Percentiles rank a stretch among this genome's conserved stretches.
Conservation (phyloP, 176 grass and related monocot genomes). For the Dactylis glomerata region DNA sequence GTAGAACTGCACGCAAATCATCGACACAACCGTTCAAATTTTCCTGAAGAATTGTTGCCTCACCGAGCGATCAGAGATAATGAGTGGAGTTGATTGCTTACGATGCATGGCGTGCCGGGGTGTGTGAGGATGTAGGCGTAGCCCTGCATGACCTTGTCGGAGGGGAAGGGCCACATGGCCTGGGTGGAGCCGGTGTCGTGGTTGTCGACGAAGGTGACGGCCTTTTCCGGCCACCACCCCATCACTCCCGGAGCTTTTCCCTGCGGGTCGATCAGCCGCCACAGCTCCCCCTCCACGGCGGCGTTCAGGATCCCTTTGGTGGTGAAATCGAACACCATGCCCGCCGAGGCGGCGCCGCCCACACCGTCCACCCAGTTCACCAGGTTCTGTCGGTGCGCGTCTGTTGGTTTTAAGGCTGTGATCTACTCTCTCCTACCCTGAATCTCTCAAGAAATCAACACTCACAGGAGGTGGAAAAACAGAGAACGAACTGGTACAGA, state of each 20-base stretch:
- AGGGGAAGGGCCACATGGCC: constrained; percentile 58
- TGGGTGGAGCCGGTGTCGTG: constrained; percentile 83
- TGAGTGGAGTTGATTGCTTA: no score
- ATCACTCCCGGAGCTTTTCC: constrained; percentile 67
- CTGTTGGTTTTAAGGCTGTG: neutral
- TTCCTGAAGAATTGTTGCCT: neutral
- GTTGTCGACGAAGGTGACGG: constrained; percentile 85
- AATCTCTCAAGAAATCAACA: neutral
- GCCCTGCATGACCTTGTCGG: constrained; percentile 74
- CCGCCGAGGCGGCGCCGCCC: no score
- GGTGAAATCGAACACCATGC: no score
- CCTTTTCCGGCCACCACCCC: constrained; percentile 57
- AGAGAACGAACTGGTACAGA: no score
- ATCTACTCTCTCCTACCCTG: neutral
- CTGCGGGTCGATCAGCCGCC: no score
- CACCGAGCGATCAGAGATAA: no score
- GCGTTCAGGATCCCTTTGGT: no score
- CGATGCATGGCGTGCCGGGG: constrained; percentile 62
- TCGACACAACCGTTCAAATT: neutral
- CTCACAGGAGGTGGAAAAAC: no score
- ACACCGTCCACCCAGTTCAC: no score
- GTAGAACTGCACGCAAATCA: neutral
- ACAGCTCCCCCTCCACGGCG: no score
- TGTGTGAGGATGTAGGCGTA: constrained; percentile 84
- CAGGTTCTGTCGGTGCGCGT: no score